phyloP scores from a whole-genome alignment of 257 asterid species.

The Lycium barbarum region DNA sequence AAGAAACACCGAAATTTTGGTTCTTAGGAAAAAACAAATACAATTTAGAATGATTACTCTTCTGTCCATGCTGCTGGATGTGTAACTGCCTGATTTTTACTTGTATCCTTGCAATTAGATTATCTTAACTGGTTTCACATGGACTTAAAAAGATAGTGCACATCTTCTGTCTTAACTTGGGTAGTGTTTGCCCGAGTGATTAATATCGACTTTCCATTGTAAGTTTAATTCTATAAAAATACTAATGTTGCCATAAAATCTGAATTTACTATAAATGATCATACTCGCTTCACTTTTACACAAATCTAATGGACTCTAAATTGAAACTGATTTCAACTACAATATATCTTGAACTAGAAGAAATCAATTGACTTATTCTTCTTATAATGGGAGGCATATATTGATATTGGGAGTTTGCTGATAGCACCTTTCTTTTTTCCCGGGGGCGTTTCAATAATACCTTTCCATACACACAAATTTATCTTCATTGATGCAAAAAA shows the following conservation, averaged over 20 bases:
- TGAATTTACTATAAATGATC: not conserved
- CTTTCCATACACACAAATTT: too few relatives aligned
- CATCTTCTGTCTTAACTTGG: not conserved
- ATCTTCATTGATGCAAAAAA: too few relatives aligned
- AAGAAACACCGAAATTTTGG: not conserved
- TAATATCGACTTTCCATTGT: constrained; percentile 4
- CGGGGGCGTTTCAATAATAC: too few relatives aligned
- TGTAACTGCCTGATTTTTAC: not conserved
- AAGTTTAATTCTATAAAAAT: constrained; percentile 3
- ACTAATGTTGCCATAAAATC: not conserved
- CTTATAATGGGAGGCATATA: too few relatives aligned
- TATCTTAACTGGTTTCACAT: constrained; percentile 7
- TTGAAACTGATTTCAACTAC: not conserved
- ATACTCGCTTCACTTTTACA: not conserved
- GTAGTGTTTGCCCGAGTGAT: not conserved
- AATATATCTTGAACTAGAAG: constrained; percentile 7
- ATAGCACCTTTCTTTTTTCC: too few relatives aligned
- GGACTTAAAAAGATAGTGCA: not conserved
- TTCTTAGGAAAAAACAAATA: constrained; percentile 7
- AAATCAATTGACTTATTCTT: not conserved
- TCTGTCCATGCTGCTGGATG: not conserved
- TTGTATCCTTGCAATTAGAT: not conserved
- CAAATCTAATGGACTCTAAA: not conserved
- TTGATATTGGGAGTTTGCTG: too few relatives aligned
- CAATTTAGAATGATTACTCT: constrained; percentile 2